A percentile compares a stretch with the other conserved stretches of the same genome.
These are phyloP conservation scores for Hippophae rhamnoides DNA, from an alignment of 306 rosid genomes.

Conservation along the genomic window DNA sequence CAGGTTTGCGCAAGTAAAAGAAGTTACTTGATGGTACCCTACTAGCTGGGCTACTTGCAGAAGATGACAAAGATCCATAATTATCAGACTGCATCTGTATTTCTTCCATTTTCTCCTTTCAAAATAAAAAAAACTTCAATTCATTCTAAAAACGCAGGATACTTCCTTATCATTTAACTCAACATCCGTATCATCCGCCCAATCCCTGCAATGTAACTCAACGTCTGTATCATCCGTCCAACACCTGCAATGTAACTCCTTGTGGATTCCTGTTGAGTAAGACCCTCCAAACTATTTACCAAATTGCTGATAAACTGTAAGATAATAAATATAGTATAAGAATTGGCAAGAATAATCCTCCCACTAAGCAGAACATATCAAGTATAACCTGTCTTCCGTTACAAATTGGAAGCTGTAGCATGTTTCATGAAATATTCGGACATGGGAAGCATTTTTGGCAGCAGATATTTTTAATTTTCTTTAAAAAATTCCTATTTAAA, in stretches of 20 bases:
- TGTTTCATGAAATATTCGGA: neutral
- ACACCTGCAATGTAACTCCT: constrained; percentile 14
- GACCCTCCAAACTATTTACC: neutral
- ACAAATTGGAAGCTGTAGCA: neutral
- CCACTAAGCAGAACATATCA: neutral
- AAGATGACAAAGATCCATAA: constrained; percentile 89
- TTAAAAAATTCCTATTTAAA: neutral
- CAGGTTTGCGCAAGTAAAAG: constrained; percentile 90
- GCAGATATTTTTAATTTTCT: neutral
- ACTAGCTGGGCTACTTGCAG: constrained; percentile 95
- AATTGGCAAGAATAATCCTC: neutral
- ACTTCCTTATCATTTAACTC: constrained; percentile 8
- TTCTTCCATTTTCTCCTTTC: constrained; percentile 60
- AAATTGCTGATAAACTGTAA: neutral
- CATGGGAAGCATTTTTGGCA: neutral
- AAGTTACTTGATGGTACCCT: constrained; percentile 97
- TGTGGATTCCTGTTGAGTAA: constrained; percentile 20
- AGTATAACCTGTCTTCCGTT: neutral
- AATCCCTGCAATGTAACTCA: constrained; percentile 14
- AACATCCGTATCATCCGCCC: constrained; percentile 4
- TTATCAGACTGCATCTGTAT: constrained; percentile 92
- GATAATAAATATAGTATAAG: neutral
- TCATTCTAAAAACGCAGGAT: constrained; percentile 8
- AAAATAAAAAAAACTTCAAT: constrained; percentile 18
- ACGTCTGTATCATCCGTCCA: constrained; percentile 6